Evolutionary conservation across 2,329 filamentous ascomycete genomes (phyloP), one percentile per base, ranked within the genome.

Genomic region (Colletotrichum camelliae): DNA sequence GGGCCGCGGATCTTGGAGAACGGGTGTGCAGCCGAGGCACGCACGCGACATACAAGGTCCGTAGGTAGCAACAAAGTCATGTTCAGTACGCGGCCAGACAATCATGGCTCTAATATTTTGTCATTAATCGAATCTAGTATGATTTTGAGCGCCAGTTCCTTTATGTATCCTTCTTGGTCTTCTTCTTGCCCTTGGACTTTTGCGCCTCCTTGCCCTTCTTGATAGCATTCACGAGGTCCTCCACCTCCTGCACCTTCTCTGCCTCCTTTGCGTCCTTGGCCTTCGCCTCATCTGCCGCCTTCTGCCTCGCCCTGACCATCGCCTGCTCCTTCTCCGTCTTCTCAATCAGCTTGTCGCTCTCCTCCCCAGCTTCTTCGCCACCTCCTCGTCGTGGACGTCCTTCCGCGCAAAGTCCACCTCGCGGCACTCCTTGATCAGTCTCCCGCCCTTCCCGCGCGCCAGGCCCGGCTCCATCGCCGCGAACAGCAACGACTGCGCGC

Each of bases 361-460:
- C 93, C 82, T 97, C 92, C 96, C 96, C 18, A 99, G 87, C 83
- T 93, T 91, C 89, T 97, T 96, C 74, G 95, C 96, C 35, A 94
- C 86, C 24, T 90, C 90, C 78, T 97, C 96, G 81, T 98, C 94
- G 78, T 90, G 90, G 60, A 98, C 89, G 80, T 98, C 96, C 31
- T 86, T 88, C 69, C 95, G 89, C 31, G 93, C 89, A 83, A 92
- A 94, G 77, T 94, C 91, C 21, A 96, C 89, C 81, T 95, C 91
- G 79, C 91, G 92, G 82, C 96, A 98, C 84, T 98, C 97, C 85
- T 98, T 98, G 82, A 99, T 89, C 65, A 97, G 82, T 81, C 90
- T 93, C 0, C 93, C 94, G 10, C 94, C 94, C 37, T 61, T 64
- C 3, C 57, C 60, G 39, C 93, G 89, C 5, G 90, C 92, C 67